These are phyloP conservation scores for Salvia rosmarinus DNA, from an alignment of 257 asterid genomes.

Conservation along the genomic window DNA sequence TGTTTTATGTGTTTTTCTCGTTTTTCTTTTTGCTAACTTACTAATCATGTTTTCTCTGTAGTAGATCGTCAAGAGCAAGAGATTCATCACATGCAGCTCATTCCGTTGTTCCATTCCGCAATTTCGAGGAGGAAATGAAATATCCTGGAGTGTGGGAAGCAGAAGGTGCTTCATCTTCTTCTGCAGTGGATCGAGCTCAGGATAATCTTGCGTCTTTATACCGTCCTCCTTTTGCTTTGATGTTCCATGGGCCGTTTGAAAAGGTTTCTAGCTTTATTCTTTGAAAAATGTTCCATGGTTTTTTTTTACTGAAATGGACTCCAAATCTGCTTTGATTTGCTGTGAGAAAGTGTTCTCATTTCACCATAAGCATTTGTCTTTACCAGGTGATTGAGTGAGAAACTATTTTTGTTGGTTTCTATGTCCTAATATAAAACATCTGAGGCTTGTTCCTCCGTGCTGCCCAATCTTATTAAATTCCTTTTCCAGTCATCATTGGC, in stretches of 20 bases:
- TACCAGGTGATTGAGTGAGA: slow-evolving; percentile 1
- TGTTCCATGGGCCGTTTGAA: slow-evolving; percentile 85
- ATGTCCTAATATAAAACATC: background rate
- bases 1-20: background rate
- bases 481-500: background rate
- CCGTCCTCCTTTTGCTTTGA: slow-evolving; percentile 90
- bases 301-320: slow-evolving; percentile 11
- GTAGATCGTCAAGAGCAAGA: slow-evolving; percentile 53
- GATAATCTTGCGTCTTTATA: slow-evolving; percentile 92
- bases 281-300: slow-evolving; percentile 21
- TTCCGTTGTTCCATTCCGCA: slow-evolving; percentile 86
- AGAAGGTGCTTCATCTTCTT: slow-evolving; percentile 63
- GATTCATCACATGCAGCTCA: slow-evolving; percentile 61
- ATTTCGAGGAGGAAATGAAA: slow-evolving; percentile 89
- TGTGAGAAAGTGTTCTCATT: background rate
- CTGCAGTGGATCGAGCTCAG: slow-evolving; percentile 56
- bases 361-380: slow-evolving; percentile 7
- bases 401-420: background rate
- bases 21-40: slow-evolving; percentile 5
- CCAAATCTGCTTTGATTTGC: slow-evolving; percentile 19
- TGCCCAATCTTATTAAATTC: background rate
- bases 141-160: slow-evolving; percentile 81
- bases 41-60: slow-evolving; percentile 20
- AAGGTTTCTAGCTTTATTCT: slow-evolving; percentile 54
- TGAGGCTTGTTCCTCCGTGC: background rate